Evolutionary conservation across 1,139 yeast genomes (phyloP).

Genomic region (Lodderomyces margitis): DNA sequence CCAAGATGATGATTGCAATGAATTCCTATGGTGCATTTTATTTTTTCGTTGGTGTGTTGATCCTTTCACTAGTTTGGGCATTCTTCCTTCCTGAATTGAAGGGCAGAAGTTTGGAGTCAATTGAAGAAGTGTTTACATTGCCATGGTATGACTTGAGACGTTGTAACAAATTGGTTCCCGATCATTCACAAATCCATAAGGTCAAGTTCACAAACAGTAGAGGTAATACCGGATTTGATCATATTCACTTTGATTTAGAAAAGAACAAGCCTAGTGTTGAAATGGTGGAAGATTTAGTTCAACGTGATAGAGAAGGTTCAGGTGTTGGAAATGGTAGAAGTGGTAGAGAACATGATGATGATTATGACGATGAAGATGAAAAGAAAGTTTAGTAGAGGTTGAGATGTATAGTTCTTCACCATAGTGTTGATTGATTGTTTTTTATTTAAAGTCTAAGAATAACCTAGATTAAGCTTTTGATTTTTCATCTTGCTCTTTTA

Average conservation of each 20-base stretch:
- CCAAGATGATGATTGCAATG: slow-evolving; percentile 50
- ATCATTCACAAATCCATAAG: slow-evolving; percentile 44
- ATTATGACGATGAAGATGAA: slow-evolving; percentile 5
- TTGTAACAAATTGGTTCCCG: slow-evolving; percentile 52
- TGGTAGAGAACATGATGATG: not conserved
- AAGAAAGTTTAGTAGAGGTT: slow-evolving; percentile 8
- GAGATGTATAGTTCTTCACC: too few species aligned
- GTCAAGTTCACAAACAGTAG: slow-evolving; percentile 18
- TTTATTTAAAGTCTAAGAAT: too few species aligned
- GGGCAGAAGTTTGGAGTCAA: slow-evolving; percentile 53
- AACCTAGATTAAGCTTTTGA: too few species aligned
- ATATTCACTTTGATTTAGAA: slow-evolving; percentile 19
- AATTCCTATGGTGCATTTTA: slow-evolving; percentile 53
- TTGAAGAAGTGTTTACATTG: slow-evolving; percentile 55
- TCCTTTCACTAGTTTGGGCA: slow-evolving; percentile 44
- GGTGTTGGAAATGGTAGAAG: slow-evolving; percentile 3
- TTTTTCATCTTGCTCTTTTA: too few species aligned
- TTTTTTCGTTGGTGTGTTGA: slow-evolving; percentile 49
- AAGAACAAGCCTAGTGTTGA: slow-evolving; percentile 14
- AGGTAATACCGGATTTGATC: slow-evolving; percentile 21
- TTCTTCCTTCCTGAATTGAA: slow-evolving; percentile 54
- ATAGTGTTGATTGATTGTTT: too few species aligned
- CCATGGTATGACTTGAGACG: slow-evolving; percentile 58
- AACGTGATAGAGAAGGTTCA: not conserved
- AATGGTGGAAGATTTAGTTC: slow-evolving; percentile 12